Evolutionary conservation across 371 early-diverging fungal genomes (phyloP), one percentile per base, ranked within the genome.

Genomic region (Mucor piriformis): DNA sequence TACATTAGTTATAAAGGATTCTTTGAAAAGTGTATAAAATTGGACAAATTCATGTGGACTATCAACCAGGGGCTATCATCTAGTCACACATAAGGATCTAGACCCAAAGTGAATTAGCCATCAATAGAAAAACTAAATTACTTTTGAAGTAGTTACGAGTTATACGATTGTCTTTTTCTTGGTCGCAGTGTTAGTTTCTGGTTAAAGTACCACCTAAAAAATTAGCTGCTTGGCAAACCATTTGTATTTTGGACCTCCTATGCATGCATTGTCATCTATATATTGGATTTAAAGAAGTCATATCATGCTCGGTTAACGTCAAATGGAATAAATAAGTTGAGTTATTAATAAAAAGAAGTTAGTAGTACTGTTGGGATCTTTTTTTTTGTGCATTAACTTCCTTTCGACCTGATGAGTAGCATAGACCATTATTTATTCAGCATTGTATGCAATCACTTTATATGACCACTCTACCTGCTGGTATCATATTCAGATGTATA

Each of bases 171-270:
- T 98, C 87, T 93, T 18, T 79, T 93, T 64, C 74, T 97, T 57
- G 74, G 86, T 50, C 88, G 95, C 24, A 98, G 98, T 12, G 95
- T 98, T 67, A 91, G 90, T 24, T 98, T 94, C 77, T 98, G 98
- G 98, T 92, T 83, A 24, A 77, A 77, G 49, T 86, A 85, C 24
- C 72, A 81, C 43, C 77, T 72, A 29, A 91, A 93, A 57, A 84
- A 99, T 60, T 99, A 99, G 70, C 81, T 99, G 61, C 73, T 99
- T 34, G 99, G 99, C n/a, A 99, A 99, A 69, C 98, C 99, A 16
- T 57, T 97, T 24, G 73, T 92, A 0, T 99, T 97, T 90, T 99
- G 97, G 90, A 51, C 83, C 25, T 75, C 89, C 3, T 80, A 90
- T 46, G 72, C 79, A 2, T 82, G 90, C 13, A 66, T 92, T 3